phyloP scores from a whole-genome alignment of 78 protist species.

The Dictyostelium citrinum region DNA sequence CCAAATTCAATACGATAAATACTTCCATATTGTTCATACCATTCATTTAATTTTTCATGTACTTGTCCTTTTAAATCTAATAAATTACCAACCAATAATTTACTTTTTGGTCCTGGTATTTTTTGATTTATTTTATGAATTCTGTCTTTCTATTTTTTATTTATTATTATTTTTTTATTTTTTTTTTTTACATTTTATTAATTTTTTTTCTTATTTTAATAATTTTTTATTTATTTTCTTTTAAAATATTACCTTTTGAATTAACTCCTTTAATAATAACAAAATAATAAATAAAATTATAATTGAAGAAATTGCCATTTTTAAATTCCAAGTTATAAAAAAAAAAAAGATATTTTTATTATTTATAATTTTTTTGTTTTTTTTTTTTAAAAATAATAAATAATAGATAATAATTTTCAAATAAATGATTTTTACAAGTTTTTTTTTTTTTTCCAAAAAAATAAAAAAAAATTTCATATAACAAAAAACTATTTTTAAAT shows the following conservation, averaged over 20 bases:
- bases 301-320: not conserved
- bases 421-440: no score
- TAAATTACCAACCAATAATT: not conserved
- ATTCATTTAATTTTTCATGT: not conserved
- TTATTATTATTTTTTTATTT: not conserved
- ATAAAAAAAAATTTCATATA: no score
- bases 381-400: no score
- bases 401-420: no score
- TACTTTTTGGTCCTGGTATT: not conserved
- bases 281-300: not conserved
- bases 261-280: not conserved
- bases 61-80: not conserved
- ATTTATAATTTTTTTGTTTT: not conserved
- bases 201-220: not conserved
- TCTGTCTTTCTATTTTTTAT: not conserved
- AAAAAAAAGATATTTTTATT: not conserved
- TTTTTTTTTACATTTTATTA: not conserved
- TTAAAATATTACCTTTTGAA: not conserved
- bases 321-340: not conserved
- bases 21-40: conserved; percentile 48
- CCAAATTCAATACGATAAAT: conserved; percentile 25
- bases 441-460: no score
- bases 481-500: no score
- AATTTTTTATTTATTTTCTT: not conserved
- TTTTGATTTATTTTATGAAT: not conserved